These are phyloP conservation scores for Lactarius psammicola DNA, from an alignment of 768 basidiomycete genomes.

Conservation along the genomic window DNA sequence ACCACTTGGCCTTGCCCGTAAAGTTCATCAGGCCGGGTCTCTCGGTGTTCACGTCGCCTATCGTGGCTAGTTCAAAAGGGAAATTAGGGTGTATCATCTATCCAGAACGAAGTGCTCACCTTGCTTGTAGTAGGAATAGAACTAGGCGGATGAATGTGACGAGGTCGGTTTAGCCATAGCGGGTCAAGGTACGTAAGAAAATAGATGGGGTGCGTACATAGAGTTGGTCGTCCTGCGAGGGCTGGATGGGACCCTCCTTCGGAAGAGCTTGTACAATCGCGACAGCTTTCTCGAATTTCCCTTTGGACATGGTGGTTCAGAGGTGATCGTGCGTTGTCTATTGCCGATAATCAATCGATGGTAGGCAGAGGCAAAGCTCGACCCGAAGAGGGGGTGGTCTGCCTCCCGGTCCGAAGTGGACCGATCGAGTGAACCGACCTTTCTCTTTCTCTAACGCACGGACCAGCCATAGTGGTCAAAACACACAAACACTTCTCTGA, in stretches of 20 bases:
- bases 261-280: conserved; percentile 65
- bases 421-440: background rate
- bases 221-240: conserved; percentile 71
- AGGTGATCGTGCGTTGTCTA: background rate
- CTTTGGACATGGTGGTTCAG: conserved; percentile 53
- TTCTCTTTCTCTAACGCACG: conserved; percentile 2
- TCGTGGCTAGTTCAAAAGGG: conserved; percentile 48
- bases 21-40: conserved; percentile 83
- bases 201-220: conserved; percentile 49
- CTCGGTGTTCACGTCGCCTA: conserved; percentile 66
- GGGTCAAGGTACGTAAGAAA: conserved; percentile 14
- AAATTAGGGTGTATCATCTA: conserved; percentile 26
- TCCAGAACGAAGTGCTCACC: conserved; percentile 44
- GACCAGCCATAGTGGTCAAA: background rate
- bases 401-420: background rate
- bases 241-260: conserved; percentile 78
- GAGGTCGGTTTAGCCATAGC: background rate
- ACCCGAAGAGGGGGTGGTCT: background rate
- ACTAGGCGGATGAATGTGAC: conserved; percentile 47
- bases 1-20: conserved; percentile 90
- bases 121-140: conserved; percentile 95
- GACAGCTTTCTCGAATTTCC: conserved; percentile 76
- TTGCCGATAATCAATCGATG: conserved; percentile 9
- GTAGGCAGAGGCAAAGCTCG: background rate
- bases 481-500: too few relatives aligned